Evolutionary conservation across 805 yeast genomes (phyloP), one percentile per base, ranked within the genome.

Genomic region (Candida quercuum): DNA sequence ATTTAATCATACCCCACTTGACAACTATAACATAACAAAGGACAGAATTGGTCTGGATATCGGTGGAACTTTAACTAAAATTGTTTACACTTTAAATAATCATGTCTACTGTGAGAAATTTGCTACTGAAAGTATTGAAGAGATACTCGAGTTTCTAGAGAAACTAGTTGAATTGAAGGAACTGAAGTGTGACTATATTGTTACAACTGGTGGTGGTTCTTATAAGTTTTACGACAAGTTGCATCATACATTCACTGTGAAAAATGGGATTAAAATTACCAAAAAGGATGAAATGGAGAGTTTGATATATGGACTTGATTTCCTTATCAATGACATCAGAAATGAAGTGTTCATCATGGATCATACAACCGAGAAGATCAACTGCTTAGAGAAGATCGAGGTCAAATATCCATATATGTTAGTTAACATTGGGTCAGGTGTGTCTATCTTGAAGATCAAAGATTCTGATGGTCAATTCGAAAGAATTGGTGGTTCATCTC

Each of bases 361-460:
- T 52, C 30, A 36, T 15, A 20, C 28, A 15, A 30, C 30, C 4
- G 30, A 30, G 13, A n/a, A 30, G 13, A 24, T 29, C n/a, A 4
- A 19, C 2, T 34, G 42, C 30, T 46, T 47, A 2, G 22, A 43
- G n/a, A 13, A 25, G 29, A 31, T 11, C 16, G 37, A 7, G 45
- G 28, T 47, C 41, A 72, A 78, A 7, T 89, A 87, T 56, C 97
- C 97, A 0, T 87, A 86, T 49, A 60, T 93, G 47, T 64, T 93
- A 28, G 98, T 93, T 9, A 93, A 93, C 56, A 93, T 93, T 26
- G 99, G 99, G 2, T 84, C 95, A 2, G 99, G 99, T 21, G 98
- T 93, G 3, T 82, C 95, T n/a, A 89, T 93, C 80, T 72, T 91
- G 43, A 91, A 88, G 63, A 97, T 91, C 21, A 78, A 81, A 0